Percentiles rank a stretch among this genome's conserved stretches.
Conservation (phyloP, 495 filamentous ascomycete genomes). For the Staphylotrichum longicolle region DNA sequence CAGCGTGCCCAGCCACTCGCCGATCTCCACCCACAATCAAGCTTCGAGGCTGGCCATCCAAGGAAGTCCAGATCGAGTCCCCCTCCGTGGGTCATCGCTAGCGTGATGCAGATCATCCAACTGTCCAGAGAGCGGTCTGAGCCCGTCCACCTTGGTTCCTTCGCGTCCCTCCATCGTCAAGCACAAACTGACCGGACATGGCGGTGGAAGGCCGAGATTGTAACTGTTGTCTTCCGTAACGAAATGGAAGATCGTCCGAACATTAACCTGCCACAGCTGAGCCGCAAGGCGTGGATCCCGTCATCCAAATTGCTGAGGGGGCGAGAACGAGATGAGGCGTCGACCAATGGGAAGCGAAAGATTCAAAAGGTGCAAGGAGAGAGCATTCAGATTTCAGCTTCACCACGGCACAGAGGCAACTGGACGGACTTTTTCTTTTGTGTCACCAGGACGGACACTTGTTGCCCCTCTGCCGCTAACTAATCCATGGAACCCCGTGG, state of each 20-base stretch:
- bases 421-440: not conserved
- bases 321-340: not conserved
- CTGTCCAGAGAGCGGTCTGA: not conserved
- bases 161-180: not conserved
- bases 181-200: too few relatives aligned
- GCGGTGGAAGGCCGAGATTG: too few relatives aligned
- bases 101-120: not conserved
- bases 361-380: not conserved
- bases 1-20: too few relatives aligned
- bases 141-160: not conserved
- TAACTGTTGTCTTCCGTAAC: not conserved
- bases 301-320: not conserved
- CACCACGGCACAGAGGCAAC: not conserved
- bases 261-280: not conserved
- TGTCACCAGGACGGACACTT: not conserved
- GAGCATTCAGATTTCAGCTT: not conserved
- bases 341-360: constrained; percentile 5
- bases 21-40: constrained; percentile 13
- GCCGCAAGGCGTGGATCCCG: not conserved
- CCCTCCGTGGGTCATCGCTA: not conserved
- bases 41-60: constrained; percentile 1
- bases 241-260: constrained; percentile 5
- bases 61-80: constrained; percentile 4
- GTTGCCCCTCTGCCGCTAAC: too few relatives aligned
- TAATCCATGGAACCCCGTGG: not conserved